phyloP scores from a whole-genome alignment of 306 rosid species.

The Prosopis cineraria region DNA sequence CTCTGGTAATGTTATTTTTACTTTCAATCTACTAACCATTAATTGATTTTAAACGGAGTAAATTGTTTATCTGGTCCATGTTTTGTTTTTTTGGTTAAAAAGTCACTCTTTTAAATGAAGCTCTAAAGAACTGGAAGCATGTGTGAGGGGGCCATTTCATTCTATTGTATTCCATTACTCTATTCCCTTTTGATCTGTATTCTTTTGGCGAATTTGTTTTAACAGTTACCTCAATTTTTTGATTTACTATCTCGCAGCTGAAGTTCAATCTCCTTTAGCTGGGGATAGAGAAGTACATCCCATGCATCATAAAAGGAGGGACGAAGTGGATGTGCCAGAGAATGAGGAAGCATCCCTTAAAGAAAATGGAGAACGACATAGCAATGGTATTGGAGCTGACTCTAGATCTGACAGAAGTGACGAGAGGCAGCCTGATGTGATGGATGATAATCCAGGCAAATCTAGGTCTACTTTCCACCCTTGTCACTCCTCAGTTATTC shows the following conservation, averaged over 20 bases:
- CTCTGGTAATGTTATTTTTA: neutral
- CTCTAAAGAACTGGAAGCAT: neutral
- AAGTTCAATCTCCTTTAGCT: constrained; percentile 35
- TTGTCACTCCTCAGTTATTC: constrained; percentile 72
- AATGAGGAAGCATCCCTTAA: constrained; percentile 46
- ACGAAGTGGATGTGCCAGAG: constrained; percentile 45
- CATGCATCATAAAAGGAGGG: constrained; percentile 47
- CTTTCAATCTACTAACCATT: neutral
- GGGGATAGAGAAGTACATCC: constrained; percentile 40
- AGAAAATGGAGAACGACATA: constrained; percentile 72
- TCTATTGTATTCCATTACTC: neutral
- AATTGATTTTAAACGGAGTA: neutral
- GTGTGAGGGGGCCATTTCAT: neutral
- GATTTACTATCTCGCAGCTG: constrained; percentile 41
- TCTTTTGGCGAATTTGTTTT: neutral
- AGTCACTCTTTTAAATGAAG: neutral
- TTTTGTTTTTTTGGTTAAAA: neutral
- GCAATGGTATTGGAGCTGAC: constrained; percentile 64
- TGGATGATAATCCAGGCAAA: constrained; percentile 85
- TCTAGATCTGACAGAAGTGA: constrained; percentile 62
- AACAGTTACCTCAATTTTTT: neutral
- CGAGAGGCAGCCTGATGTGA: constrained; percentile 74
- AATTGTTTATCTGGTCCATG: neutral
- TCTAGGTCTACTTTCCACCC: constrained; percentile 80
- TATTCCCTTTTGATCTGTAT: neutral